Base-by-base conservation (phyloP, 176 grass and related monocot species). In the Aegilops bicornis region DNA sequence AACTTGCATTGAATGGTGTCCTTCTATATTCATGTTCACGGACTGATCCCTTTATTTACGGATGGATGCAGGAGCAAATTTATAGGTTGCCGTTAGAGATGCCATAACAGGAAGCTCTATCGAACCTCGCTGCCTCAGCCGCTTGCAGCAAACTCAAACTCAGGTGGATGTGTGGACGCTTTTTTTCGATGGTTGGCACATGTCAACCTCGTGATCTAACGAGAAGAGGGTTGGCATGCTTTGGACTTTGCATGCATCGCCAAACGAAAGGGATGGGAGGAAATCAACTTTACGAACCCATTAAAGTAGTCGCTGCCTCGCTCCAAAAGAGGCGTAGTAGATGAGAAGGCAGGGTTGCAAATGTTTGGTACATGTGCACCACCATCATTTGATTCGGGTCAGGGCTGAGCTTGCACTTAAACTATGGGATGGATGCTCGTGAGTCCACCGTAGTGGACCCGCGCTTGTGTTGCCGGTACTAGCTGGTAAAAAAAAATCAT, bases 171-270 rank as follows among this genome's bases (percentile, higher is more conserved):
- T 32, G 50, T 22, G 19, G 68, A 37, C 42, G 35, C 17, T 60
- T 27, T 27, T 27, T 27, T 88, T 20, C 40, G 25, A 77, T 83
- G 80, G 52, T 83, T 83, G 80, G 80, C 32, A 70, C 80, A 88
- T 83, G 80, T 52, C 71, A 30, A 31, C 62, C 37, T 88, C 87
- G 81, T 88, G 65, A 14, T 72, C 75, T 30, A 83, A 88, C 74
- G 45, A 73, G 48, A 64, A n/a, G 56, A 1, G 43, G 73, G 82
- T 85, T 74, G 87, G 68, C 87, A 73, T 39, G 40, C 86, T 60
- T 88, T 83, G 87, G 78, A 81, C 56, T 78, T 78, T 22, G 76
- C 69, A 68, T 40, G 71, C 39, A 29, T 79, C 76, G 40, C 82
- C 83, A 32, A 76, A 80, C 60, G 35, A 15, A 73, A 52, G n/a